Evolutionary conservation across 805 yeast genomes (phyloP), one percentile per base, ranked within the genome.

Genomic region (Zygoascus biomembranicola): DNA sequence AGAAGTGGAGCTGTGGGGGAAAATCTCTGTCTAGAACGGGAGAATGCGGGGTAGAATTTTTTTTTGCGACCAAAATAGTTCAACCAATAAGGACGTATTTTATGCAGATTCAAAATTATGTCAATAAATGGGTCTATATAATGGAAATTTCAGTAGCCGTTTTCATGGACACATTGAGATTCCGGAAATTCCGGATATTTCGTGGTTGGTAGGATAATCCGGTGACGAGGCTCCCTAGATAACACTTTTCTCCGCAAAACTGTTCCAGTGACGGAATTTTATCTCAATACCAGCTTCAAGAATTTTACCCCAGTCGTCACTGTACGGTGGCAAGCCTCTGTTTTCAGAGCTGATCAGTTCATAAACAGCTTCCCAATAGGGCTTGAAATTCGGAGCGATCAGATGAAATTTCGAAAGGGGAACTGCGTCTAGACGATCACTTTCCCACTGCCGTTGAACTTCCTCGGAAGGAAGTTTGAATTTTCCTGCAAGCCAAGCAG

Each of bases 381-480:
- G 23, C 11, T 44, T 44, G 16, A 44, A 44, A 23, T 44, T 19
- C 5, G 47, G 47, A 28, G 35, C 47, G 11, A 44, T 23, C 3
- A 23, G 32, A 47, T 47, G 50, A 32, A 47, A 47, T 20, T 47
- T 47, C 16, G 39, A 18, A 32, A 32, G 18, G 5, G 19, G 18
- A 16, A 28, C 41, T 11, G 10, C 13, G 5, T 31, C 20, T 2
- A 50, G 42, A 11, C 53, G 41, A 16, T 53, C 28, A 6, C 16
- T 14, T 26, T 51, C 56, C 56, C 56, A 53, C n/a, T 50, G 31
- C 19, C 5, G n/a, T 43, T 53, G 56, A 14, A 9, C 44, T 20
- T 32, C 20, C 35, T 31, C 4, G 11, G 19, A n/a, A 5, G 56
- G 56, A 10, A 53, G 48, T n/a, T 49, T 14, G 11, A 45, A 31